These are phyloP conservation scores for Cyclotella sp. DNA, from an alignment of 108 stramenopile genomes.

Conservation along the genomic window DNA sequence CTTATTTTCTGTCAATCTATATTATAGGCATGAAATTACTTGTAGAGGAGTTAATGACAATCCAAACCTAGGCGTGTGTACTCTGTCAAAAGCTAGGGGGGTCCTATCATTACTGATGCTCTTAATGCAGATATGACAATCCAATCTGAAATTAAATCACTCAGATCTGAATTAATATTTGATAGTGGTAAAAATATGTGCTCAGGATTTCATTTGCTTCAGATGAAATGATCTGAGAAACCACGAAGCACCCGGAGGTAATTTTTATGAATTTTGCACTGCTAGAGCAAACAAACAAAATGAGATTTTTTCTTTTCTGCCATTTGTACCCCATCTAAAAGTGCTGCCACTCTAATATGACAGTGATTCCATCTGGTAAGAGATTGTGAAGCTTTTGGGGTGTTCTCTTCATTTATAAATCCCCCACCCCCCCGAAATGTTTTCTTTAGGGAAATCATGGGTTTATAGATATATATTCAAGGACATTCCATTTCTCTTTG, in stretches of 20 bases:
- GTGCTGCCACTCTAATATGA: neutral
- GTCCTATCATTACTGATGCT: no score
- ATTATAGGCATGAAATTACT: conserved; percentile 3
- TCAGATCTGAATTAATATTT: neutral
- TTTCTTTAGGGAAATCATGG: neutral
- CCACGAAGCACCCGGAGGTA: conserved; percentile 7
- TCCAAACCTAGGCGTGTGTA: neutral
- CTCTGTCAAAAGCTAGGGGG: neutral
- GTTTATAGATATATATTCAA: neutral
- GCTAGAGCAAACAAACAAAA: neutral
- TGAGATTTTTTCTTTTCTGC: conserved; percentile 9
- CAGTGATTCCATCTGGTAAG: conserved; percentile 1
- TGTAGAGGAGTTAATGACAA: conserved; percentile 5
- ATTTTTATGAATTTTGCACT: conserved; percentile 9
- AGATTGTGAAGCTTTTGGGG: neutral
- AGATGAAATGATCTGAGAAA: conserved; percentile 12
- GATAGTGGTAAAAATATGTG: neutral
- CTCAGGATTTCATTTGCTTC: conserved; percentile 3
- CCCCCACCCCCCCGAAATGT: neutral
- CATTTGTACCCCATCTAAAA: neutral
- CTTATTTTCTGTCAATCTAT: neutral
- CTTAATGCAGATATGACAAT: no score
- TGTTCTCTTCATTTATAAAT: no score
- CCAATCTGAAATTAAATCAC: no score
- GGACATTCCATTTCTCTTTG: neutral